These are phyloP conservation scores for Trichoderma oligosporum DNA, from an alignment of 2,329 filamentous ascomycete species.

Conservation along the genomic window DNA sequence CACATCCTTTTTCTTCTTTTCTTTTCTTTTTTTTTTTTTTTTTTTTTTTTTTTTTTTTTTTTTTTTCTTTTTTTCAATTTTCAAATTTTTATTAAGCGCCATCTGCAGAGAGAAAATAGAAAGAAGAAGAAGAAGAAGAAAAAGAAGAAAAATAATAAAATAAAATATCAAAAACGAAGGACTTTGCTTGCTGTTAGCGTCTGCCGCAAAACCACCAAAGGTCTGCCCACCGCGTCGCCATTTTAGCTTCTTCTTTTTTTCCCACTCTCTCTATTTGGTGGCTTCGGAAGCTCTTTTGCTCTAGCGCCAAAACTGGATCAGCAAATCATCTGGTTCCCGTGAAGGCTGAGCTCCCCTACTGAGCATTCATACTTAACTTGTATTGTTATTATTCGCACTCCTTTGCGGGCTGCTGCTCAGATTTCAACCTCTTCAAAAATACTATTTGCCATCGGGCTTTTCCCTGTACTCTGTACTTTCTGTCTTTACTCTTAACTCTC, in stretches of 20 bases:
- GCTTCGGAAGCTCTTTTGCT: conserved; percentile 11
- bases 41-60: no score
- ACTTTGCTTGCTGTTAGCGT: conserved; percentile 1
- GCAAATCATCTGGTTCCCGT: conserved; percentile 12
- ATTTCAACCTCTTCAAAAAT: conserved; percentile 11
- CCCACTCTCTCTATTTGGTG: conserved; percentile 9
- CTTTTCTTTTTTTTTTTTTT: no score
- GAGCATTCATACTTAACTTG: conserved; percentile 13
- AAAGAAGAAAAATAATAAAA: no score
- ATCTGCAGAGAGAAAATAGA: background rate
- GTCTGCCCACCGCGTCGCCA: conserved; percentile 11
- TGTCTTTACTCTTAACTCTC: background rate
- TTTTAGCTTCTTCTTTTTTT: no score
- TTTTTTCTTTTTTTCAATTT: background rate
- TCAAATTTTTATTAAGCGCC: no score
- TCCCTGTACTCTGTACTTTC: background rate
- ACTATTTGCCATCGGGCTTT: background rate
- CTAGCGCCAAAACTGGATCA: conserved; percentile 10
- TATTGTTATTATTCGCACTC: conserved; percentile 11
- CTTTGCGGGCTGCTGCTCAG: conserved; percentile 1
- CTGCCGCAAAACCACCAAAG: conserved; percentile 7
- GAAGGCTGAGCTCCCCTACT: background rate
- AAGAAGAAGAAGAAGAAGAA: background rate
- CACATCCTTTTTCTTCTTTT: no score
- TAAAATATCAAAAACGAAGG: no score